Evolutionary conservation across 1,284 basidiomycete species (phyloP), one percentile per base, ranked within the genome.

Genomic region (Ganoderma multipileum): DNA sequence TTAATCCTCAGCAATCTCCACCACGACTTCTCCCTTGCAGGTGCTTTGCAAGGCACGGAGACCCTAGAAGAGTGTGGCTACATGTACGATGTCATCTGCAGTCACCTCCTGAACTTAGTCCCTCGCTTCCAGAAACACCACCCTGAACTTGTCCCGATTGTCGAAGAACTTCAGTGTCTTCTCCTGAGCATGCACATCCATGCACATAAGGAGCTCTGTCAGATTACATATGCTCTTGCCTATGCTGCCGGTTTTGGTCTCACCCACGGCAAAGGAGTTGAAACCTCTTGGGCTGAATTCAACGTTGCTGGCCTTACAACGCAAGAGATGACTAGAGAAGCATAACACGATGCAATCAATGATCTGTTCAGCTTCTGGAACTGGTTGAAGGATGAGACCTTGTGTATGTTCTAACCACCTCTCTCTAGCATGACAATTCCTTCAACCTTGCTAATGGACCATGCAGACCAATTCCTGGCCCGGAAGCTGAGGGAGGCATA

Each of bases 151-250:
- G 26, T 64, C 14, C 52, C 36, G 0, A 57, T 64, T 23, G n/a
- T 63, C 9, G 33, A 62, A 41, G 28, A 57, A 3, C 23, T 62
- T 9, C 14, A 28, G 3, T 26, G 52, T 20, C n/a, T 61, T 7
- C 28, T 67, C 0, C 65, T 54, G 2, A 39, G 39, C 2, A 33
- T 67, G n/a, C 65, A 67, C 42, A 9, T 61, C 5, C n/a, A 67
- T 26, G 65, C 41, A 1, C 65, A 67, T 41, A 61, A 61, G 23
- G 65, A 67, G 14, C 38, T 62, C n/a, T 67, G 65, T 20, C 60
- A 67, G 54, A 23, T 58, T 9, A 52, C 58, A 1, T 67, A 67
- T 30, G 38, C 54, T 3, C 30, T 63, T n/a, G 26, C 38, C 4
- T 63, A 42, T 33, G 50, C 60, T 2, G 2, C 7, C 5, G 52